Evolutionary conservation across 805 yeast species (phyloP).

Genomic region (Starmerella riodocensis): DNA sequence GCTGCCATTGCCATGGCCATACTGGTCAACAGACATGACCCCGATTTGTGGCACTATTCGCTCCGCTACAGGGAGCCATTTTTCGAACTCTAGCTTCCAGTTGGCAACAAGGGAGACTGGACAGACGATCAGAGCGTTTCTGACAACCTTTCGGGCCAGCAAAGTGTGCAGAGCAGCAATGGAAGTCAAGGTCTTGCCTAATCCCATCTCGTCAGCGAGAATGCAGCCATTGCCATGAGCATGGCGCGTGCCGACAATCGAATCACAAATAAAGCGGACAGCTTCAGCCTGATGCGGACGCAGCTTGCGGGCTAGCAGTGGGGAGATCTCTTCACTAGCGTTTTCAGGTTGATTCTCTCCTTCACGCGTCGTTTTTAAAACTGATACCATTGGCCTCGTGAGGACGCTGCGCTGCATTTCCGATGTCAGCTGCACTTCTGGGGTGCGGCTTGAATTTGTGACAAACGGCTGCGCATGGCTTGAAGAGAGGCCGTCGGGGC

Average conservation of each 20-base stretch:
- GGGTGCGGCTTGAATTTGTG: no score
- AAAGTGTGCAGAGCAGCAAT: constrained; percentile 77
- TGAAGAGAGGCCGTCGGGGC: no score
- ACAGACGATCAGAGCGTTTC: constrained; percentile 66
- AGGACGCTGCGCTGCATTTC: no score
- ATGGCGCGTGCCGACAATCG: constrained; percentile 57
- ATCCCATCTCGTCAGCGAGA: constrained; percentile 95
- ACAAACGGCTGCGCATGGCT: no score
- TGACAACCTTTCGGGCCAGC: constrained; percentile 33
- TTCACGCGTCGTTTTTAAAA: no score
- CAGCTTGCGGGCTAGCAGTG: constrained; percentile 28
- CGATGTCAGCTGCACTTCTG: no score
- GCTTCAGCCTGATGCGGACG: constrained; percentile 84
- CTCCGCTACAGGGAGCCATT: constrained; percentile 50
- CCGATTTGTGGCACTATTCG: constrained; percentile 40
- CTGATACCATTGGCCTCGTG: no score
- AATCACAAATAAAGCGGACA: constrained; percentile 64
- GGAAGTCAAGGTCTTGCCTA: constrained; percentile 80
- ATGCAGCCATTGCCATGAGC: constrained; percentile 53
- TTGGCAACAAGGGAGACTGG: constrained; percentile 82
- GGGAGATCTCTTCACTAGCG: constrained; percentile 25
- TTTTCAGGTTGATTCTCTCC: no score
- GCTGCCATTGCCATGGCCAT: constrained; percentile 20
- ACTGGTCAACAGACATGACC: constrained; percentile 44
- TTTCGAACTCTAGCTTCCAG: constrained; percentile 78